Percentiles rank a stretch among this genome's conserved stretches.
phyloP scores from a whole-genome alignment of 73 alveolate genomes.

The Uronychia binucleata region DNA sequence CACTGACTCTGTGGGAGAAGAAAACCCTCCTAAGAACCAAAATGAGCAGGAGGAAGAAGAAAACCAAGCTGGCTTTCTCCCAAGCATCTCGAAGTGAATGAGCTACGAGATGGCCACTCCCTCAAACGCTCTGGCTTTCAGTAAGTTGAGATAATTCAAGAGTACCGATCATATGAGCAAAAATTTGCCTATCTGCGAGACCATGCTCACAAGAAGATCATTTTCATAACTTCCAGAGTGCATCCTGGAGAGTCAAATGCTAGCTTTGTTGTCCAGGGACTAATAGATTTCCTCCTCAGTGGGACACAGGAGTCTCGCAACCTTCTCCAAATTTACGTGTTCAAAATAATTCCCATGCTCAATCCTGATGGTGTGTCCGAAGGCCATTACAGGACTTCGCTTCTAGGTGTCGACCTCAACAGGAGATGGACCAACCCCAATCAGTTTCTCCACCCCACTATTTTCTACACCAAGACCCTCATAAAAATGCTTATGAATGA shows the following conservation, averaged over 20 bases:
- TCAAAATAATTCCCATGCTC: conserved; percentile 91
- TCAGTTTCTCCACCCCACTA: conserved; percentile 87
- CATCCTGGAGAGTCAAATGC: conserved; percentile 95
- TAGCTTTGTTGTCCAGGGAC: conserved; percentile 84
- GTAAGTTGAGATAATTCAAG: background rate
- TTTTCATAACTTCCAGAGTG: conserved; percentile 76
- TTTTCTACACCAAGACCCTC: conserved; percentile 66
- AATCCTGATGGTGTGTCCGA: conserved; percentile 90
- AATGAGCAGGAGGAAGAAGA: background rate
- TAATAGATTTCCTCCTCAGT: conserved; percentile 80
- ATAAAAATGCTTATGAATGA: conserved; percentile 47
- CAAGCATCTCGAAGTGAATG: background rate
- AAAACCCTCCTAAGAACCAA: background rate
- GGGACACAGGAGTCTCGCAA: conserved; percentile 71
- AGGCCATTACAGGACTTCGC: conserved; percentile 88
- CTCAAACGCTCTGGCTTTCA: background rate
- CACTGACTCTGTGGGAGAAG: background rate
- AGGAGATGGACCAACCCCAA: conserved; percentile 92
- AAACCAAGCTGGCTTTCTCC: conserved; percentile 25
- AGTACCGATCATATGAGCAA: background rate
- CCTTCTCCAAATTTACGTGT: conserved; percentile 77
- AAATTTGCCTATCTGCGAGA: background rate
- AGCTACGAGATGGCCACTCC: background rate
- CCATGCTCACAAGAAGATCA: conserved; percentile 43
- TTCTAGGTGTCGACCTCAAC: conserved; percentile 91